Conservation (phyloP, 2,329 filamentous ascomycete species). For the Acarospora socialis region DNA sequence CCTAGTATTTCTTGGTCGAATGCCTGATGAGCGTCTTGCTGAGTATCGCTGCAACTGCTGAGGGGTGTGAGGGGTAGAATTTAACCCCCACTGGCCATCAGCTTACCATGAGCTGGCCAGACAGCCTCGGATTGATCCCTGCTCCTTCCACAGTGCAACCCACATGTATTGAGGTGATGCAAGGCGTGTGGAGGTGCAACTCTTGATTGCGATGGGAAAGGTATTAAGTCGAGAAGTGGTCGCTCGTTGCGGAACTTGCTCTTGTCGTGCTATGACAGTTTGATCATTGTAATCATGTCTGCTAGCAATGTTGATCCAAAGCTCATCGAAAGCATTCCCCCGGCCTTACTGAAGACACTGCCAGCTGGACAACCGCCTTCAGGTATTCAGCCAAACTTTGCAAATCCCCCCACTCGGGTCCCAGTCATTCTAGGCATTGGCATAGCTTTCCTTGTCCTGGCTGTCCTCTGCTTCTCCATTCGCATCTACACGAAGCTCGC, state of each 20-base stretch:
- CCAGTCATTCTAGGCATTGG: constrained; percentile 7
- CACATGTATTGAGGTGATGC: too few relatives aligned
- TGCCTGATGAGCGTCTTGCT: too few relatives aligned
- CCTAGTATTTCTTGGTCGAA: too few relatives aligned
- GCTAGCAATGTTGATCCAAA: constrained; percentile 2
- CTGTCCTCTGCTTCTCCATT: constrained; percentile 10
- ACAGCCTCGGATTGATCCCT: too few relatives aligned
- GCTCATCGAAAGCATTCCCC: constrained; percentile 8
- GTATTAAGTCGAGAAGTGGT: too few relatives aligned
- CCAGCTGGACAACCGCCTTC: constrained; percentile 7
- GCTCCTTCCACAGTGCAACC: constrained; percentile 1
- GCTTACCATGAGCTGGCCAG: too few relatives aligned
- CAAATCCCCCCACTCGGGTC: constrained; percentile 8
- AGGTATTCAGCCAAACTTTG: constrained; percentile 8
- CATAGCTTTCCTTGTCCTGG: constrained; percentile 8
- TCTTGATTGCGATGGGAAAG: too few relatives aligned
- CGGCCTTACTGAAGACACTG: constrained; percentile 6
- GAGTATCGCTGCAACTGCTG: too few relatives aligned
- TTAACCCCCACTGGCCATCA: too few relatives aligned
- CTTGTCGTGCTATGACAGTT: neutral
- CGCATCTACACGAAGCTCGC: constrained; percentile 9
- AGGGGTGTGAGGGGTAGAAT: too few relatives aligned
- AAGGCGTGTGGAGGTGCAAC: too few relatives aligned
- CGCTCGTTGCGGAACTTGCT: neutral
- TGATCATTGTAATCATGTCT: constrained; percentile 6